Evolutionary conservation across 2,329 filamentous ascomycete genomes (phyloP).

Genomic region (Blumeria hordei): DNA sequence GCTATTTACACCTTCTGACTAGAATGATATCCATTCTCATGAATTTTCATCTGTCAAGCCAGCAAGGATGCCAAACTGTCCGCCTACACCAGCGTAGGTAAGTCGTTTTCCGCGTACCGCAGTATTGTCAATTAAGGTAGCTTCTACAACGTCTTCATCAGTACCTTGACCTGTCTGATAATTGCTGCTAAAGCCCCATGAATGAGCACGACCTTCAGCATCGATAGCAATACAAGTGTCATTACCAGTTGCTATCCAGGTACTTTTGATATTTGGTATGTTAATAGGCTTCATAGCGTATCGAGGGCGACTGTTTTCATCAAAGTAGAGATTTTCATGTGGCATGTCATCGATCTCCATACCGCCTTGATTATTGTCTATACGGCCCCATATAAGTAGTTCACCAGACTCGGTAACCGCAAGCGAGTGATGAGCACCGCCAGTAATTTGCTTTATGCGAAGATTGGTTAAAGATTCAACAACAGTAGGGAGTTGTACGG

Average conservation of each 20-base stretch:
- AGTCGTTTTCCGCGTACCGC: constrained; percentile 55
- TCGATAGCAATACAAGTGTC: constrained; percentile 55
- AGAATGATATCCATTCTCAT: no score
- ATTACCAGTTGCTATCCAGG: constrained; percentile 36
- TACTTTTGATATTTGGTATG: constrained; percentile 28
- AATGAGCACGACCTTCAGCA: constrained; percentile 42
- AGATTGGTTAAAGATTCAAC: constrained; percentile 38
- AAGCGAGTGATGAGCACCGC: constrained; percentile 54
- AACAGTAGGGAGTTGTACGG: constrained; percentile 40
- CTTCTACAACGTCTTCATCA: constrained; percentile 54
- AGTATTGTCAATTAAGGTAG: constrained; percentile 64
- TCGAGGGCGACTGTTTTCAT: constrained; percentile 39
- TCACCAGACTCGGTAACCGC: constrained; percentile 31
- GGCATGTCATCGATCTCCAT: constrained; percentile 29
- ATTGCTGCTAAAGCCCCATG: constrained; percentile 60
- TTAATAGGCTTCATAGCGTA: constrained; percentile 44
- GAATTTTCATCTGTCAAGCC: background rate
- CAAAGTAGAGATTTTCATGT: constrained; percentile 34
- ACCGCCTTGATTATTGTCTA: constrained; percentile 29
- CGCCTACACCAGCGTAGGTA: constrained; percentile 61
- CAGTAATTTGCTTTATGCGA: constrained; percentile 42
- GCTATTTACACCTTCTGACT: no score
- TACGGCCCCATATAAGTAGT: constrained; percentile 34
- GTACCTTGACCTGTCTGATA: constrained; percentile 61
- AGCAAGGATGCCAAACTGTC: constrained; percentile 49